Evolutionary conservation across 192 early-diverging fungal species (phyloP), one percentile per base, ranked within the genome.

Genomic region (Linnemannia hyalina): DNA sequence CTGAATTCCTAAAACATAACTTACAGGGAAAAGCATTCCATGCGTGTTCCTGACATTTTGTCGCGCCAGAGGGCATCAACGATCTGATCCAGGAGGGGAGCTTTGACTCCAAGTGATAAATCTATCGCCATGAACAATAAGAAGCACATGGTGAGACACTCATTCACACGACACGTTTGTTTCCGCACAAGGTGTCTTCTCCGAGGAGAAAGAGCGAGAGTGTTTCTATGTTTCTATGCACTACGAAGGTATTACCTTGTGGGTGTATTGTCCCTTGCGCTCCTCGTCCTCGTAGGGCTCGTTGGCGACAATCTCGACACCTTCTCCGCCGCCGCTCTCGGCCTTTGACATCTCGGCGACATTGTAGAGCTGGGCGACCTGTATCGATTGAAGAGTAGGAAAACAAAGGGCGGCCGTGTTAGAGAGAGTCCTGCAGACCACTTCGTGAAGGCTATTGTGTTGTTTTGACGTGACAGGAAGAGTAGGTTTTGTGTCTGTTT

Each of bases 1-100:
- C 54, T 75, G 35, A 36, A 18, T 47, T 26, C 60, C 20, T 16
- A 36, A 15, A 44, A 29, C 20, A 36, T 13, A 2, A 76, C 83
- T 76, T 80, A 87, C 94, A 93, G 10, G 95, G 95, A 74, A 95
- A 96, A 65, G 93, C 95, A 83, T 96, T 96, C 95, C 95, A 96
- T 65, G 95, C 95, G 84, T 94, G 93, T 78, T 96, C 95, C 83
- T 95, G 93, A 47, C 95, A 88, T 70, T 93, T 91, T 75, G 95
- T 90, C 6, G 95, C 88, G 8, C 92, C 93, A 71, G 90, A 89
- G 26, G 95, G 95, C 54, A 91, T 90, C 52, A 96, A n/a, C 23
- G 88, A 81, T 74, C 93, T 89, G 36, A 96, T 90, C 82, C 91
- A 88, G 2, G 90, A 60, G 0, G 95, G 95, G 4, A 95, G 88